Conservation (phyloP, 768 basidiomycete genomes). For the Clitopilus passeckerianus region DNA sequence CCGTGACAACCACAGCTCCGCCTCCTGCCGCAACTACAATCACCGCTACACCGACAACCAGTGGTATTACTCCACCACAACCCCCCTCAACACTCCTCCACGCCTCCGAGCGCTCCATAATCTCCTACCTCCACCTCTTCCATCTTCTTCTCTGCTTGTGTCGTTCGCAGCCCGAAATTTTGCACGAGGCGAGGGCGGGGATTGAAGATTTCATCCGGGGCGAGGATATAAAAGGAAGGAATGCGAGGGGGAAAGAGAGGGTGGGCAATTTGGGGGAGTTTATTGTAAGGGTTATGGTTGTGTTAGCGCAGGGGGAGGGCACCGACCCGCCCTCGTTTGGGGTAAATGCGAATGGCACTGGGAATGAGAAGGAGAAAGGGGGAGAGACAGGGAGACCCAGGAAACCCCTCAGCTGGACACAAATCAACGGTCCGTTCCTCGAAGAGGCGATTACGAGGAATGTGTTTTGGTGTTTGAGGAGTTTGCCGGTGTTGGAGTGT, state of each 20-base stretch:
- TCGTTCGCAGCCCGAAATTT: conserved; percentile 21
- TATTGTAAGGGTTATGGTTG: conserved; percentile 33
- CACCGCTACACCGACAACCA: not conserved
- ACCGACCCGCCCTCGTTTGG: too few species aligned
- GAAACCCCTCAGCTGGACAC: conserved; percentile 25
- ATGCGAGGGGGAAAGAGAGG: not conserved
- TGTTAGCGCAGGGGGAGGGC: conserved; percentile 21
- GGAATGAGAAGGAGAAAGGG: not conserved
- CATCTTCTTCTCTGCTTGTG: conserved; percentile 34
- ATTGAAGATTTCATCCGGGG: conserved; percentile 24
- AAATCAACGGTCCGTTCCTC: conserved; percentile 30
- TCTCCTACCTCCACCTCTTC: conserved; percentile 40
- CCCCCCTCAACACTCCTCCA: conserved; percentile 19
- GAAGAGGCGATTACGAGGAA: conserved; percentile 38
- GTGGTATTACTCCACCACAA: not conserved
- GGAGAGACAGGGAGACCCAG: conserved; percentile 8
- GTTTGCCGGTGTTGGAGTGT: conserved; percentile 30
- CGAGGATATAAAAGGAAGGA: conserved; percentile 9
- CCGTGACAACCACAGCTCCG: too few species aligned
- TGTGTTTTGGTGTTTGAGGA: conserved; percentile 36
- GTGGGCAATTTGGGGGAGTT: conserved; percentile 31
- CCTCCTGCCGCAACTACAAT: not conserved
- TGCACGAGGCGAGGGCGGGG: conserved; percentile 25
- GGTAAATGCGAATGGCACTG: not conserved
- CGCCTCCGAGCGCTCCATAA: conserved; percentile 39